Percentiles rank a stretch among this genome's conserved stretches.
phyloP scores from a whole-genome alignment of 805 yeast genomes.

The Candida cerambycidarum region DNA sequence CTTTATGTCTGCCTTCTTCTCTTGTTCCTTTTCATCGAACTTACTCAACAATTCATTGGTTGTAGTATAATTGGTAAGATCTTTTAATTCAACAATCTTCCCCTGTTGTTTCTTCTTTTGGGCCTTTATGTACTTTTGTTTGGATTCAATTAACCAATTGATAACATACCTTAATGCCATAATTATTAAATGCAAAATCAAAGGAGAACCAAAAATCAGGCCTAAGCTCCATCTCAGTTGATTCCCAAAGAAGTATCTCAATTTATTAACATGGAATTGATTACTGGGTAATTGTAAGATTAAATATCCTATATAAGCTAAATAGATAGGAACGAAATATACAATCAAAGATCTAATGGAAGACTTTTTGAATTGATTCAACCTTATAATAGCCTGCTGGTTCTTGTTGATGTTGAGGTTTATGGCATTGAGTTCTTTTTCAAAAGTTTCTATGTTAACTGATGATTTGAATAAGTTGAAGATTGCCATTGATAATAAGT shows the following conservation, averaged over 20 bases:
- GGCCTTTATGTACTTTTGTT: slow-evolving; percentile 19
- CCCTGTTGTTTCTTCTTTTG: slow-evolving; percentile 48
- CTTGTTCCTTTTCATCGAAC: slow-evolving; percentile 28
- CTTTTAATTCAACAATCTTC: slow-evolving; percentile 66
- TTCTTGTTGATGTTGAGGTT: slow-evolving; percentile 25
- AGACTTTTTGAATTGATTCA: slow-evolving; percentile 18
- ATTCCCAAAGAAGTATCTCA: slow-evolving; percentile 25
- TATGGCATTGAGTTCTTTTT: slow-evolving; percentile 31
- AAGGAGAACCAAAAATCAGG: slow-evolving; percentile 25
- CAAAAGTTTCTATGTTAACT: slow-evolving; percentile 33
- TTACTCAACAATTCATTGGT: slow-evolving; percentile 73
- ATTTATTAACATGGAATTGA: slow-evolving; percentile 17
- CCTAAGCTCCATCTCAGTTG: slow-evolving; percentile 22
- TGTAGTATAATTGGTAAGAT: slow-evolving; percentile 69
- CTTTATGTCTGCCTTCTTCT: background rate
- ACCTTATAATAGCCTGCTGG: slow-evolving; percentile 25
- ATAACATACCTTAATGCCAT: slow-evolving; percentile 21
- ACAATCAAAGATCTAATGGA: slow-evolving; percentile 13
- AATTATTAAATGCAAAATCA: slow-evolving; percentile 18
- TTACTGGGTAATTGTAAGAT: slow-evolving; percentile 16
- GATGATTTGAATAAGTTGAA: slow-evolving; percentile 27
- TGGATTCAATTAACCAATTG: slow-evolving; percentile 16
- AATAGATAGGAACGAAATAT: slow-evolving; percentile 22
- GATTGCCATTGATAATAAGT: background rate
- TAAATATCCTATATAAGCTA: slow-evolving; percentile 19